Evolutionary conservation across 805 yeast genomes (phyloP), one percentile per base, ranked within the genome.

Genomic region (Suhomyces pyralidae): DNA sequence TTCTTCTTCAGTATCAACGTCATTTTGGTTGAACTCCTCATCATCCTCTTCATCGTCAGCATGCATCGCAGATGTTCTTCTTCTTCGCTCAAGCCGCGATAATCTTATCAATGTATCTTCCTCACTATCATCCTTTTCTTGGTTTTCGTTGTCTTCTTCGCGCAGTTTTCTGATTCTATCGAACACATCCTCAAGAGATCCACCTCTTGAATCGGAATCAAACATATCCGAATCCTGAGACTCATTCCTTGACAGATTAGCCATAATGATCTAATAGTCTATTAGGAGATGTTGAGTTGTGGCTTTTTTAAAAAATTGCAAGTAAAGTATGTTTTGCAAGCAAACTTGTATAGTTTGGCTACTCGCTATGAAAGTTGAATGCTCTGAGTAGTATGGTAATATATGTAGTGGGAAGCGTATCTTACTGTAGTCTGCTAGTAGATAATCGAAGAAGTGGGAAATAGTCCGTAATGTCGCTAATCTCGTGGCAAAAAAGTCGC

Each of bases 51-150:
- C 55, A n/a, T 38, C 54, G 25, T 51, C 48, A 10, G 28, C 15
- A n/a, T 28, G 22, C 10, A 17, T 53, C 58, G 20, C 57, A 14
- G 22, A 65, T 66, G 9, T 57, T 61, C 66, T 26, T 58, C 68
- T 6, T 56, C 66, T 7, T 53, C 64, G 20, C 58, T 52, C 60
- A 64, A 76, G 77, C 14, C 72, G 76, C 7, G 80, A 68, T 45
- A 80, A 59, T 43, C 81, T 61, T 4, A 60, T 59, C 24, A 80
- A 57, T 3, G 76, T 64, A 7, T 61, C 67, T 9, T 56, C 60
- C 22, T 58, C 61, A 40, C 53, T 54, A 17, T 56, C 58, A 14
- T 60, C 62, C 32, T 64, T 68, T 10, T 45, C 55, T 25, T 50
- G 25, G 17, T 15, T 38, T 8, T 38, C 42, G 9, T 12, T 6